These are phyloP conservation scores for Fusarium foetens DNA, from an alignment of 2,329 filamentous ascomycete species.

Conservation along the genomic window DNA sequence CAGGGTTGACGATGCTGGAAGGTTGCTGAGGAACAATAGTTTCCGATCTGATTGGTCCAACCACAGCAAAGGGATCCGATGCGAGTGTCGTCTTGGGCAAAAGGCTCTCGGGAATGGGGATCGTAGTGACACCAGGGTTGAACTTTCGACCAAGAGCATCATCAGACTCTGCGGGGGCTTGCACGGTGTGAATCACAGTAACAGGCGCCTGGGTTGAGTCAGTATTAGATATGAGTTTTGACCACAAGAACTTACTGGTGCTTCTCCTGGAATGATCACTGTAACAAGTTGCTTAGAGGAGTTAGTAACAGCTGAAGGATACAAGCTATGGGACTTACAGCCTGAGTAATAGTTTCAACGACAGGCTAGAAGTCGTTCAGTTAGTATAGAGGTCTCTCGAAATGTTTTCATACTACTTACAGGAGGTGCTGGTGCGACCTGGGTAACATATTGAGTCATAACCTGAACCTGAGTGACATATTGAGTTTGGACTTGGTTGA, in stretches of 20 bases:
- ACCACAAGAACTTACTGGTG: slow-evolving; percentile 23
- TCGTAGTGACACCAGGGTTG: slow-evolving; percentile 44
- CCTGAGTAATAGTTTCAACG: slow-evolving; percentile 18
- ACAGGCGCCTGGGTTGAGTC: slow-evolving; percentile 20
- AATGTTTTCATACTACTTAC: slow-evolving; percentile 9
- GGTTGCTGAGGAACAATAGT: slow-evolving; percentile 2
- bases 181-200: slow-evolving; percentile 36
- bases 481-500: slow-evolving; percentile 32
- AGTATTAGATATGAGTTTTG: not conserved
- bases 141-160: slow-evolving; percentile 1
- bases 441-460: slow-evolving; percentile 19
- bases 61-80: slow-evolving; percentile 29
- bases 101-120: slow-evolving; percentile 42
- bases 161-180: slow-evolving; percentile 17
- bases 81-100: slow-evolving; percentile 47
- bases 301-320: not conserved
- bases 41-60: not conserved
- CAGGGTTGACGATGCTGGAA: not conserved
- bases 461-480: slow-evolving; percentile 23
- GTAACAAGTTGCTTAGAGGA: slow-evolving; percentile 18
- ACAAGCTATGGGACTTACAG: not conserved
- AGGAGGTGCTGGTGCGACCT: slow-evolving; percentile 23
- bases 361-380: slow-evolving; percentile 17
- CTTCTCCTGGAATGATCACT: slow-evolving; percentile 29
- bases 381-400: not conserved